phyloP scores from a whole-genome alignment of 1,139 yeast species.

The Hyphopichia pseudoburtonii region DNA sequence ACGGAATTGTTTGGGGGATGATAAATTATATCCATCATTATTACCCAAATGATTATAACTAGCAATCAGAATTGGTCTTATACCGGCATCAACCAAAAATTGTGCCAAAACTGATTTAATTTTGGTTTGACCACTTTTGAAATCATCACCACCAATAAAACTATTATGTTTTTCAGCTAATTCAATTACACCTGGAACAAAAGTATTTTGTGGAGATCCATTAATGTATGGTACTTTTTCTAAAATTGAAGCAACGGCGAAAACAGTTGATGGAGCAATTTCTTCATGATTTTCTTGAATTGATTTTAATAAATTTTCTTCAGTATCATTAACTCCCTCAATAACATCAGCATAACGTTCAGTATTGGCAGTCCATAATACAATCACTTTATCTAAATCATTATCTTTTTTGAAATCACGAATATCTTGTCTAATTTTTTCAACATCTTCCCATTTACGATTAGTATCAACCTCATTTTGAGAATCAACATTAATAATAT shows the following conservation, averaged over 20 bases:
- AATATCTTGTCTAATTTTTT: constrained; percentile 81
- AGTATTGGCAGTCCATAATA: constrained; percentile 96
- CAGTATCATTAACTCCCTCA: constrained; percentile 83
- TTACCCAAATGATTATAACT: constrained; percentile 96
- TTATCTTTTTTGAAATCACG: constrained; percentile 73
- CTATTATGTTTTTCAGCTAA: constrained; percentile 76
- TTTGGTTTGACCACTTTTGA: constrained; percentile 96
- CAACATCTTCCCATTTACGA: constrained; percentile 89
- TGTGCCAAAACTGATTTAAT: constrained; percentile 93
- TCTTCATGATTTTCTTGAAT: constrained; percentile 80
- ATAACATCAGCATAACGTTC: constrained; percentile 85
- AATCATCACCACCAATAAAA: constrained; percentile 95
- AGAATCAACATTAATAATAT: constrained; percentile 61
- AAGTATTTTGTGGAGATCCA: constrained; percentile 97
- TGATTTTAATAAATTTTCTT: constrained; percentile 72
- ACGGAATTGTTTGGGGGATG: constrained; percentile 90
- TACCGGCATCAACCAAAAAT: constrained; percentile 95
- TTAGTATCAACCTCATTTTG: constrained; percentile 52
- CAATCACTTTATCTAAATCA: constrained; percentile 79
- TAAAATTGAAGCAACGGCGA: constrained; percentile 89
- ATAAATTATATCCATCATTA: constrained; percentile 91
- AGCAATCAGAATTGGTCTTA: constrained; percentile 90
- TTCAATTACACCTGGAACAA: constrained; percentile 92
- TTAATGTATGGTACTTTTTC: constrained; percentile 89
- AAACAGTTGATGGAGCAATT: constrained; percentile 86